Evolutionary conservation across 495 filamentous ascomycete species (phyloP).

Genomic region (Annulohypoxylon stygium): DNA sequence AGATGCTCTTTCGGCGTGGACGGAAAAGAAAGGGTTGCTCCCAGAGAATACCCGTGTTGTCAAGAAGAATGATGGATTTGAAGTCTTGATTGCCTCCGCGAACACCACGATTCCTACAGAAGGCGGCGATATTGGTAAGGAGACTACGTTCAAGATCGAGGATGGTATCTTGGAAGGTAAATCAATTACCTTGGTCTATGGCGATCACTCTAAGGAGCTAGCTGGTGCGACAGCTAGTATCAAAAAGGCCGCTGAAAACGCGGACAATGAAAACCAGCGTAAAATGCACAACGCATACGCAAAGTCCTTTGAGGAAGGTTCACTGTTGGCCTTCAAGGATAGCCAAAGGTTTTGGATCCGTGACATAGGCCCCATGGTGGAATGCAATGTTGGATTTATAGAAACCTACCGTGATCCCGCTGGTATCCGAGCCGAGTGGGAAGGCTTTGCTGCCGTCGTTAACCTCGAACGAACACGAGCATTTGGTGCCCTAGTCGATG

Average conservation of each 20-base stretch:
- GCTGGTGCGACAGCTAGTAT: constrained; percentile 77
- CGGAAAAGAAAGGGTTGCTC: constrained; percentile 76
- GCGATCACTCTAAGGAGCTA: constrained; percentile 87
- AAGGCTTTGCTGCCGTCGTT: constrained; percentile 87
- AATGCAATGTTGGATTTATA: constrained; percentile 93
- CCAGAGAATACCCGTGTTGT: constrained; percentile 90
- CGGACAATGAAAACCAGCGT: constrained; percentile 87
- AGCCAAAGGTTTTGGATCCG: constrained; percentile 92
- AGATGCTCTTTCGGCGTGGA: constrained; percentile 74
- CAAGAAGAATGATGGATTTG: constrained; percentile 80
- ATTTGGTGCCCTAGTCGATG: constrained; percentile 86
- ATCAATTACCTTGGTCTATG: constrained; percentile 78
- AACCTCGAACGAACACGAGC: constrained; percentile 86
- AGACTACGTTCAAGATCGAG: constrained; percentile 73
- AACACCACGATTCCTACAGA: constrained; percentile 59
- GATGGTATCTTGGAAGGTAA: constrained; percentile 75
- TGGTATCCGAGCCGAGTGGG: constrained; percentile 96
- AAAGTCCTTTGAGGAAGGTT: constrained; percentile 86
- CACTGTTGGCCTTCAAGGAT: constrained; percentile 89
- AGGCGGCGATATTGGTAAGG: constrained; percentile 77
- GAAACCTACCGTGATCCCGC: constrained; percentile 97
- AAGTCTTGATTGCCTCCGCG: constrained; percentile 87
- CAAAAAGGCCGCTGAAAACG: constrained; percentile 78
- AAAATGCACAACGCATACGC: constrained; percentile 87
- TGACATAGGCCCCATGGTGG: constrained; percentile 89